phyloP scores from a whole-genome alignment of 2,329 filamentous ascomycete species.

The Curvularia hawaiiensis region DNA sequence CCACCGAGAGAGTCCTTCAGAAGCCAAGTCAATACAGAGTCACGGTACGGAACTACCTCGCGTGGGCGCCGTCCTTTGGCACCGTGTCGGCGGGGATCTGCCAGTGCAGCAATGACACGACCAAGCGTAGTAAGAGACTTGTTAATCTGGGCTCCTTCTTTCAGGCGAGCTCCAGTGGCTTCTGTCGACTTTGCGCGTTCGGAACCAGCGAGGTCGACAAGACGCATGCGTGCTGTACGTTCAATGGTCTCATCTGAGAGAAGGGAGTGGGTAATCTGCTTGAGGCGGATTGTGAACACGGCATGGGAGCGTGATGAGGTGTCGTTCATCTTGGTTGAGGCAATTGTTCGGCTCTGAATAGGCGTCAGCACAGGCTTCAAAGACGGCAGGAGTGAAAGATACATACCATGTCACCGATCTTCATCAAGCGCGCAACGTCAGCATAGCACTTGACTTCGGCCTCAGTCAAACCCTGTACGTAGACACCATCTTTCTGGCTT shows the following conservation, averaged over 20 bases:
- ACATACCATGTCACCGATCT: slow-evolving; percentile 71
- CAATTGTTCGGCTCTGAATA: slow-evolving; percentile 74
- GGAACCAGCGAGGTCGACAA: slow-evolving; percentile 93
- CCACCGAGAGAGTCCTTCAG: slow-evolving; percentile 95
- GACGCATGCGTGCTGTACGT: slow-evolving; percentile 86
- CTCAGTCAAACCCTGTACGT: slow-evolving; percentile 95
- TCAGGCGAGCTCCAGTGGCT: slow-evolving; percentile 85
- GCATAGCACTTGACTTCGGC: slow-evolving; percentile 84
- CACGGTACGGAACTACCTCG: slow-evolving; percentile 87
- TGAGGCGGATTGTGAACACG: slow-evolving; percentile 97
- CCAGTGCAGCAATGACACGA: slow-evolving; percentile 91
- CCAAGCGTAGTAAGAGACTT: slow-evolving; percentile 96
- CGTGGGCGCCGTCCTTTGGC: slow-evolving; percentile 49
- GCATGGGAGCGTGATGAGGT: slow-evolving; percentile 95
- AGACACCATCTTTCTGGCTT: slow-evolving; percentile 91
- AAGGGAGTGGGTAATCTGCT: slow-evolving; percentile 97
- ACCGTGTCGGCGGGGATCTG: slow-evolving; percentile 64
- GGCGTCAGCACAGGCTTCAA: slow-evolving; percentile 12
- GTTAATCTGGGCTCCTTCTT: slow-evolving; percentile 98
- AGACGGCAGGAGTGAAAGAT: neutral
- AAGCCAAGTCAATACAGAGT: slow-evolving; percentile 83
- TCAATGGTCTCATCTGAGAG: slow-evolving; percentile 98
- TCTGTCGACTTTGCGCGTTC: slow-evolving; percentile 96
- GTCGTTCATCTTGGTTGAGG: slow-evolving; percentile 99
- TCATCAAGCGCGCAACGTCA: slow-evolving; percentile 92